A percentile compares a stretch with the other conserved stretches of the same genome.
These are phyloP conservation scores for Xeromyces bisporus DNA, from an alignment of 495 filamentous ascomycete genomes.

Conservation along the genomic window DNA sequence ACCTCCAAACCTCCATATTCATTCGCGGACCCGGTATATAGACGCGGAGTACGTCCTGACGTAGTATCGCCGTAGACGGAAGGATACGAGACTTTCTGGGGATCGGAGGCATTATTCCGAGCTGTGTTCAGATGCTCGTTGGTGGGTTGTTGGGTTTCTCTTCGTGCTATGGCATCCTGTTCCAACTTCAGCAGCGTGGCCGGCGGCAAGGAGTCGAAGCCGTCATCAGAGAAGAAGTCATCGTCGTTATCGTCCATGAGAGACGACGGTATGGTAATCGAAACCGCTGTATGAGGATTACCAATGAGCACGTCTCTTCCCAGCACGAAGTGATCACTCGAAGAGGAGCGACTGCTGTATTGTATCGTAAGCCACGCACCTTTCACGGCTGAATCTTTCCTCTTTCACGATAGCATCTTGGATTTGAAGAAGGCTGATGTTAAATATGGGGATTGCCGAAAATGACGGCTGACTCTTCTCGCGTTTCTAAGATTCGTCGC, in stretches of 20 bases:
- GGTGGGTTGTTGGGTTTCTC: constrained; percentile 20
- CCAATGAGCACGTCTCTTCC: too few relatives aligned
- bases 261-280: too few relatives aligned
- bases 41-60: constrained; percentile 14
- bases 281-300: too few relatives aligned
- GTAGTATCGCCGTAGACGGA: constrained; percentile 6
- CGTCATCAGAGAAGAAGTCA: constrained; percentile 49
- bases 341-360: too few relatives aligned
- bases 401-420: too few relatives aligned
- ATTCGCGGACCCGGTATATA: constrained; percentile 27
- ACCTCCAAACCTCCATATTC: constrained; percentile 40
- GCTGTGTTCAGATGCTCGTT: constrained; percentile 1
- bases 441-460: too few relatives aligned
- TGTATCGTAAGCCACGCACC: too few relatives aligned
- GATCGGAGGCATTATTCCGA: constrained; percentile 4
- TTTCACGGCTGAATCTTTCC: too few relatives aligned
- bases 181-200: constrained; percentile 37
- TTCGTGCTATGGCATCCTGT: constrained; percentile 32
- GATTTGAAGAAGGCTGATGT: too few relatives aligned
- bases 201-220: constrained; percentile 37
- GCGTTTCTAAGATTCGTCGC: too few relatives aligned
- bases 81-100: constrained; percentile 2
- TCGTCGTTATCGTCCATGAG: constrained; percentile 43
- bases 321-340: too few relatives aligned
- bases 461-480: too few relatives aligned